Conservation (phyloP, 2,329 filamentous ascomycete genomes). For the Xylariaceae sp. region DNA sequence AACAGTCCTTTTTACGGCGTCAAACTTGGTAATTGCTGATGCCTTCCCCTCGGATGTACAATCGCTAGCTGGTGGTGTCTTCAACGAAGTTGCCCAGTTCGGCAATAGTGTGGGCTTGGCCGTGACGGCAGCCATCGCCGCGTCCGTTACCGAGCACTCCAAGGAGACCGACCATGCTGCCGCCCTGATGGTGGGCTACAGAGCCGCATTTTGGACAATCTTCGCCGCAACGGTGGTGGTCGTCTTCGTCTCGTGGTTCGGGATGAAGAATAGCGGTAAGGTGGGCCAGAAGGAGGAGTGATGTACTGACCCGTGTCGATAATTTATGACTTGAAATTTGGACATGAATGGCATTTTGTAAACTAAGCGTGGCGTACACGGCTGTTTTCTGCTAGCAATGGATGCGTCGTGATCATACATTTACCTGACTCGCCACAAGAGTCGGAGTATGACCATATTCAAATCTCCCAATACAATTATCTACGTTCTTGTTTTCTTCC, state of each 20-base stretch:
- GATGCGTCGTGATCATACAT: no score
- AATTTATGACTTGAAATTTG: no score
- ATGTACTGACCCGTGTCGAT: no score
- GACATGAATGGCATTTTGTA: no score
- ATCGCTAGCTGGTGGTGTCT: constrained; percentile 55
- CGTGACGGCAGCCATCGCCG: constrained; percentile 43
- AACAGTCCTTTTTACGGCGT: constrained; percentile 50
- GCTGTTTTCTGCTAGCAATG: no score
- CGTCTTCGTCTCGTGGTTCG: constrained; percentile 33
- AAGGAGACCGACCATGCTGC: constrained; percentile 15
- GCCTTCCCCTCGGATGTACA: constrained; percentile 51
- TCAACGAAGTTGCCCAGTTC: constrained; percentile 55
- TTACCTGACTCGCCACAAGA: no score
- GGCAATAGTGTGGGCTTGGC: constrained; percentile 51
- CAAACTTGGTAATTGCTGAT: constrained; percentile 49
- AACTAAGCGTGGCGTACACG: no score
- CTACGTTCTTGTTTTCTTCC: no score
- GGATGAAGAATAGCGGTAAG: constrained; percentile 41
- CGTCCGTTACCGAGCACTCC: constrained; percentile 38
- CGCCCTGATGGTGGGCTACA: constrained; percentile 44
- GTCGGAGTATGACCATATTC: no score
- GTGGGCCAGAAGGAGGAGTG: constrained; percentile 41
- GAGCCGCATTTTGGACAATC: constrained; percentile 49
- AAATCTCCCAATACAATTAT: no score
- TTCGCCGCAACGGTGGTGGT: constrained; percentile 41